Evolutionary conservation across 345 rosid species (phyloP).

Genomic region (Ricinus communis): DNA sequence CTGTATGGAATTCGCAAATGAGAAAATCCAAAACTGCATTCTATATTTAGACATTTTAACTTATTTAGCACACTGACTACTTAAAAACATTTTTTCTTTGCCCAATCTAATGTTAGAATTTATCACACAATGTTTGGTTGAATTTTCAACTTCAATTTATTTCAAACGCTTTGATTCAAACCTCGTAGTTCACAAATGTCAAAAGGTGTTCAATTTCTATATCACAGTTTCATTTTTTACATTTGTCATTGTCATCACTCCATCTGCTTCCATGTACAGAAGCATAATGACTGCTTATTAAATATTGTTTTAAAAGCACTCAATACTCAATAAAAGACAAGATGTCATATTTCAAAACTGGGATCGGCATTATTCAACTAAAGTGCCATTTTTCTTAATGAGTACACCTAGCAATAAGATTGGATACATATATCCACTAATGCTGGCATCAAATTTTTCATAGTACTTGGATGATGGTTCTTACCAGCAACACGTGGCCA

Average conservation of each 20-base stretch:
- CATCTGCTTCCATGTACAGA: not conserved
- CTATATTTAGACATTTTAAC: not conserved
- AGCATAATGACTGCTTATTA: not conserved
- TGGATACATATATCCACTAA: not conserved
- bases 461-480: conserved; percentile 17
- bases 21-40: not conserved
- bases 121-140: not conserved
- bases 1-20: conserved; percentile 39
- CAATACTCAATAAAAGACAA: no score
- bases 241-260: not conserved
- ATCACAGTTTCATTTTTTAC: not conserved
- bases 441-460: not conserved
- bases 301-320: no score
- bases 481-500: conserved; percentile 95
- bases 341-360: no score
- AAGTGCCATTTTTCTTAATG: not conserved
- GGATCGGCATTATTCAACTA: not conserved
- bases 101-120: not conserved
- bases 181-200: not conserved
- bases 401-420: not conserved
- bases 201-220: not conserved
- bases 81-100: not conserved
- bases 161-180: not conserved
- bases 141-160: not conserved
- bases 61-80: not conserved